These are phyloP conservation scores for Penstemon barbatus DNA, from an alignment of 257 asterid genomes.

Conservation along the genomic window DNA sequence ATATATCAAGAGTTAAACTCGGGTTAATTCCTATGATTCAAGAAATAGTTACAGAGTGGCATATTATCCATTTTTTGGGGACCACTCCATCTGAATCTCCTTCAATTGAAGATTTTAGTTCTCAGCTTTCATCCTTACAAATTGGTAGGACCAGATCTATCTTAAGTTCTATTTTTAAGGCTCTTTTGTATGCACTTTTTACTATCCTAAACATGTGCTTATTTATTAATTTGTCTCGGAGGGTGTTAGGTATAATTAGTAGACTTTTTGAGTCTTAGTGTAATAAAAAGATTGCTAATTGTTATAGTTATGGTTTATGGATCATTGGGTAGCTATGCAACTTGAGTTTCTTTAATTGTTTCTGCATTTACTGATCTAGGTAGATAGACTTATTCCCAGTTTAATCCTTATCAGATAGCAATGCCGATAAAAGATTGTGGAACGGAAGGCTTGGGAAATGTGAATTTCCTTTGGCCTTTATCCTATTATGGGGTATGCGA, in stretches of 20 bases:
- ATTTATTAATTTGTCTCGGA: background rate
- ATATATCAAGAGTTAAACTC: slow-evolving; percentile 70
- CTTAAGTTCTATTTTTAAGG: slow-evolving; percentile 21
- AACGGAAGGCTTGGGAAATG: slow-evolving; percentile 78
- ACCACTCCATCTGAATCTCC: slow-evolving; percentile 83
- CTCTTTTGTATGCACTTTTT: slow-evolving; percentile 15
- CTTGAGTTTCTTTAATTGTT: slow-evolving; percentile 14
- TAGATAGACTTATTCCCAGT: background rate
- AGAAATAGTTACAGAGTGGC: slow-evolving; percentile 88
- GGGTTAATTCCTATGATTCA: slow-evolving; percentile 86
- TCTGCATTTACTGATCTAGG: slow-evolving; percentile 8
- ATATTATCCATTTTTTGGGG: slow-evolving; percentile 75
- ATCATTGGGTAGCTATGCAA: slow-evolving; percentile 1
- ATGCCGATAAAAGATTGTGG: slow-evolving; percentile 61
- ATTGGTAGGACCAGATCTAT: slow-evolving; percentile 56
- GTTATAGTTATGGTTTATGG: background rate
- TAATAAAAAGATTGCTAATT: background rate
- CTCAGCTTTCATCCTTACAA: slow-evolving; percentile 83
- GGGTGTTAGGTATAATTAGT: too few species aligned
- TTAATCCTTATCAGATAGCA: slow-evolving; percentile 52
- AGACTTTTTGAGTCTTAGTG: slow-evolving; percentile 1
- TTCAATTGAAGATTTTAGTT: slow-evolving; percentile 81
- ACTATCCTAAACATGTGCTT: slow-evolving; percentile 21
- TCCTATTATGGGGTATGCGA: slow-evolving; percentile 62
- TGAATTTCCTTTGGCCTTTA: slow-evolving; percentile 69